These are phyloP conservation scores for Beauveria scarabaeidicola DNA, from an alignment of 2,329 filamentous ascomycete species.

Conservation along the genomic window DNA sequence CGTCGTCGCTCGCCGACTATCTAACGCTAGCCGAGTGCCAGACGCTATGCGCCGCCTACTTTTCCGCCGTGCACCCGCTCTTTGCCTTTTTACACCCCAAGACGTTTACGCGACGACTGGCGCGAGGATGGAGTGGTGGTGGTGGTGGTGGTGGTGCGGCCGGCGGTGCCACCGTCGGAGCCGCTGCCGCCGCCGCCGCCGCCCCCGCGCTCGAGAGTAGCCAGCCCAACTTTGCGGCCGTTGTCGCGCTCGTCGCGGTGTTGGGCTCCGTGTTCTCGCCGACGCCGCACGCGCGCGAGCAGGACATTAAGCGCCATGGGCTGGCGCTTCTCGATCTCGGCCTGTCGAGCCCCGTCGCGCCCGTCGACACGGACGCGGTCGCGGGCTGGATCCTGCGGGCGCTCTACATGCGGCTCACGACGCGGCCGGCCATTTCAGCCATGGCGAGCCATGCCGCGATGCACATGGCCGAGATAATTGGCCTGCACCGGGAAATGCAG, in stretches of 20 bases:
- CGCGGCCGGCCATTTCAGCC: slow-evolving; percentile 13
- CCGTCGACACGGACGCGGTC: slow-evolving; percentile 13
- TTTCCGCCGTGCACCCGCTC: slow-evolving; percentile 9
- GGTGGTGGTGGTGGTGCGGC: too few species aligned
- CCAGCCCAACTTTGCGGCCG: slow-evolving; percentile 10
- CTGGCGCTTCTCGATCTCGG: slow-evolving; percentile 10
- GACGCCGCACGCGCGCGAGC: slow-evolving; percentile 10
- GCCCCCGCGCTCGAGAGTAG: neutral
- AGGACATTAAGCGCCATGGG: slow-evolving; percentile 8
- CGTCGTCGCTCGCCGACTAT: slow-evolving; percentile 1
- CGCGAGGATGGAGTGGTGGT: neutral
- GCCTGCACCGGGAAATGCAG: slow-evolving; percentile 12
- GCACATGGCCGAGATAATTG: slow-evolving; percentile 14
- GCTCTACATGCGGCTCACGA: slow-evolving; percentile 14
- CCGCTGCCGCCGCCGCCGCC: too few species aligned
- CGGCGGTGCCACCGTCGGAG: neutral
- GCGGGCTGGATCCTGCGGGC: slow-evolving; percentile 15
- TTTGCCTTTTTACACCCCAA: slow-evolving; percentile 8
- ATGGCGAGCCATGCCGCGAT: slow-evolving; percentile 14
- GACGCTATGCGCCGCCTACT: slow-evolving; percentile 10
- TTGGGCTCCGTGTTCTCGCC: slow-evolving; percentile 14
- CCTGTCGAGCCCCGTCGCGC: slow-evolving; percentile 5
- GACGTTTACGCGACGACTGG: neutral
- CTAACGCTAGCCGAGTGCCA: slow-evolving; percentile 10
- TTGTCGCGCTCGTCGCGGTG: slow-evolving; percentile 12